Evolutionary conservation across 768 basidiomycete species (phyloP).

Genomic region (Suillus americanus): DNA sequence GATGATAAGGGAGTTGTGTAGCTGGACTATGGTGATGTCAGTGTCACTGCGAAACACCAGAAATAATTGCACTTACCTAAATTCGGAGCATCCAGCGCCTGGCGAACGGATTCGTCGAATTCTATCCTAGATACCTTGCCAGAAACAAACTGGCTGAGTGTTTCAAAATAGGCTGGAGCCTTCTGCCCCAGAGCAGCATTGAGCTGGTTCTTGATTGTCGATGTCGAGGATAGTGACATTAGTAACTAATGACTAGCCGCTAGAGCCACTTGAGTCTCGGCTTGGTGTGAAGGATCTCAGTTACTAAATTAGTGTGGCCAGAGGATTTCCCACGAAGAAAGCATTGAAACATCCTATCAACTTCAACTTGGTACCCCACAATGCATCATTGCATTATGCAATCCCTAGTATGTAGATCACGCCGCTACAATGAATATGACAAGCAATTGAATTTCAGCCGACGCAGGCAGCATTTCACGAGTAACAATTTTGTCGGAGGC

Average conservation of each 20-base stretch:
- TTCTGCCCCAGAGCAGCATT: conserved; percentile 59
- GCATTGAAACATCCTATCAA: no score
- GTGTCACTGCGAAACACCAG: not conserved
- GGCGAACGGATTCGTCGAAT: conserved; percentile 71
- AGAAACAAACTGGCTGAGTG: conserved; percentile 65
- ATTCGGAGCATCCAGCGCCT: conserved; percentile 57
- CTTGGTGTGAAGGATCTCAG: no score
- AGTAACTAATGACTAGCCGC: not conserved
- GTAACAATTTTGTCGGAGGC: no score
- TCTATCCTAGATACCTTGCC: conserved; percentile 70
- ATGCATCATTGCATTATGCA: no score
- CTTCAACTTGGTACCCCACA: no score
- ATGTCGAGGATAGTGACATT: conserved; percentile 78
- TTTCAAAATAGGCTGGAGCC: conserved; percentile 58
- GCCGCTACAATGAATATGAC: no score
- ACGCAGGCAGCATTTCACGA: no score
- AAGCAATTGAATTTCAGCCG: no score
- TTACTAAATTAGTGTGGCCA: no score
- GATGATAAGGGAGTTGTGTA: conserved; percentile 83
- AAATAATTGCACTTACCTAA: conserved; percentile 37
- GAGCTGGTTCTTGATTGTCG: conserved; percentile 70
- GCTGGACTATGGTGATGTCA: conserved; percentile 52
- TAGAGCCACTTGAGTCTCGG: not conserved
- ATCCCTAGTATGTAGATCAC: no score
- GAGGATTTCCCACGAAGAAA: not conserved